Evolutionary conservation across 2,329 filamentous ascomycete genomes (phyloP).

Genomic region (Ophiostoma ulmi): DNA sequence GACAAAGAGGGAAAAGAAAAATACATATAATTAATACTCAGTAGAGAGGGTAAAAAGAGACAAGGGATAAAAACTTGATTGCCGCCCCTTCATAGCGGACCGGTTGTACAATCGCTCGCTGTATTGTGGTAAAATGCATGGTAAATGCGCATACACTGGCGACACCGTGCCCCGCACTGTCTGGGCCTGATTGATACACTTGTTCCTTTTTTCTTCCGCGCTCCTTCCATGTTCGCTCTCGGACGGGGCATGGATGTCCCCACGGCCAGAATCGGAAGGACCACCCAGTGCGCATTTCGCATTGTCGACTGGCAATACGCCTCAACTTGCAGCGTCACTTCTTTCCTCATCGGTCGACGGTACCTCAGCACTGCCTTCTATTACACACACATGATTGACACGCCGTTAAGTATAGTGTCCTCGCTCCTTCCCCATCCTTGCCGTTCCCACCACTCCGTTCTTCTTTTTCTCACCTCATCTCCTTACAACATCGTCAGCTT

Average conservation of each 20-base stretch:
- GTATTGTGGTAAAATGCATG: background rate
- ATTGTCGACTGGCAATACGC: background rate
- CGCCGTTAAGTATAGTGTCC: conserved; percentile 15
- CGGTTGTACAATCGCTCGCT: background rate
- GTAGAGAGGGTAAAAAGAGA: background rate
- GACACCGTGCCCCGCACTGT: conserved; percentile 22
- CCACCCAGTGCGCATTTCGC: conserved; percentile 6
- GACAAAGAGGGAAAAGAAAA: conserved; percentile 2
- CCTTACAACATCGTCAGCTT: background rate
- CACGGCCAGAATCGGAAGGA: conserved; percentile 24
- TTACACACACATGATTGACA: conserved; percentile 6
- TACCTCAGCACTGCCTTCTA: background rate
- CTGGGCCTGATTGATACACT: background rate
- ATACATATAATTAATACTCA: background rate
- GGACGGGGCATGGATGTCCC: conserved; percentile 4
- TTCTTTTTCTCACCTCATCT: background rate
- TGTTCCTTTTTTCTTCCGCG: conserved; percentile 13
- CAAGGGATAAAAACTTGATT: background rate
- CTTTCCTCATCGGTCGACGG: conserved; percentile 11
- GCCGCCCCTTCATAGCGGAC: background rate
- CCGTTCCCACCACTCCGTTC: background rate
- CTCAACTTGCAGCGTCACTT: conserved; percentile 1
- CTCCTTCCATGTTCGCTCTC: background rate
- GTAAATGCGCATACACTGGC: background rate
- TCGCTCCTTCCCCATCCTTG: conserved; percentile 8